These are phyloP conservation scores for Daldinia decipiens DNA, from an alignment of 495 filamentous ascomycete genomes.

Conservation along the genomic window DNA sequence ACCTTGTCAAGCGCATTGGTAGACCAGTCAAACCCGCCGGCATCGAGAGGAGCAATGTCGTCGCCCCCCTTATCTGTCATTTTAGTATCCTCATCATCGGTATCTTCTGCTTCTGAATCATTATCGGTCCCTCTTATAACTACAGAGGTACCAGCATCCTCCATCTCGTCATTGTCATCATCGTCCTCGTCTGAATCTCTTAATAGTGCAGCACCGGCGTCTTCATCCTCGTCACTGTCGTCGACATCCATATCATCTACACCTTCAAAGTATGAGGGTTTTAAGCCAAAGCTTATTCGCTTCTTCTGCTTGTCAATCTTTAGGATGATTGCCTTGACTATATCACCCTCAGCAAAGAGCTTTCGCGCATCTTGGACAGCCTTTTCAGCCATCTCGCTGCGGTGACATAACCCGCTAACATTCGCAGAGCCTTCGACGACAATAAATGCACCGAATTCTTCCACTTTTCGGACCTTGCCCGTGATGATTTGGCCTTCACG, in stretches of 20 bases:
- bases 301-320: constrained; percentile 76
- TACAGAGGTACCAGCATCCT: constrained; percentile 65
- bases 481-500: constrained; percentile 82
- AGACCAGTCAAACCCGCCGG: constrained; percentile 88
- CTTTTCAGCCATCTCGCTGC: constrained; percentile 86
- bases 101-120: constrained; percentile 45
- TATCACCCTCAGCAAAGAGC: constrained; percentile 87
- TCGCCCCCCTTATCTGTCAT: constrained; percentile 57
- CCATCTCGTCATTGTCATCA: constrained; percentile 56
- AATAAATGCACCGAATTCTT: constrained; percentile 95
- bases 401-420: constrained; percentile 91
- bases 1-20: constrained; percentile 65
- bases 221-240: constrained; percentile 56
- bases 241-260: constrained; percentile 65
- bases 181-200: constrained; percentile 60
- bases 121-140: constrained; percentile 59
- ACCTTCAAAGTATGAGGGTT: constrained; percentile 87
- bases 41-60: constrained; percentile 70
- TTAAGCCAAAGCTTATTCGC: constrained; percentile 87
- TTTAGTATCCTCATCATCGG: constrained; percentile 61
- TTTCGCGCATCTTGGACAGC: constrained; percentile 79
- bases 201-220: constrained; percentile 57
- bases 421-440: constrained; percentile 84
- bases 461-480: constrained; percentile 89
- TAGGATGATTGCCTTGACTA: constrained; percentile 88